phyloP scores from a whole-genome alignment of 768 basidiomycete genomes.

The Gautieria morchelliformis region DNA sequence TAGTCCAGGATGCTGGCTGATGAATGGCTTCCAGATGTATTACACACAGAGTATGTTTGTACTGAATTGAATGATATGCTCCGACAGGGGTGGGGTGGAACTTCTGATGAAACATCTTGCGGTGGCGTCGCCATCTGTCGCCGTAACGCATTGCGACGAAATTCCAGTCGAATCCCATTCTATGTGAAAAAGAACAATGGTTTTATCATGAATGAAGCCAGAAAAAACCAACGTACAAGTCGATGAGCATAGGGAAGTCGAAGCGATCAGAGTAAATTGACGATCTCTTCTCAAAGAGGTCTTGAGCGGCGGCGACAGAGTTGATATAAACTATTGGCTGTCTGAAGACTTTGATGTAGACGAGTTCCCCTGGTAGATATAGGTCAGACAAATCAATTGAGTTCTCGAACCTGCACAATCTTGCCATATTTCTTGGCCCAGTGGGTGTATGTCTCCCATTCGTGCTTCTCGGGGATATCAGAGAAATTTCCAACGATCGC shows the following conservation, averaged over 20 bases:
- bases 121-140: conserved; percentile 24
- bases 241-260: conserved; percentile 12
- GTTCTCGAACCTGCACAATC: background rate
- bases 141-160: conserved; percentile 49
- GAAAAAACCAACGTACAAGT: conserved; percentile 1
- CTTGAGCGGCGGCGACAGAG: conserved; percentile 16
- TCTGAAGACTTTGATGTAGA: too few relatives aligned
- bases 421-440: conserved; percentile 7
- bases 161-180: conserved; percentile 40
- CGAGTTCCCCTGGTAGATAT: conserved; percentile 16
- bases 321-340: too few relatives aligned
- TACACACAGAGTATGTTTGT: conserved; percentile 29
- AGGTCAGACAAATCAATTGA: background rate
- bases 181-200: conserved; percentile 11
- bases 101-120: too few relatives aligned
- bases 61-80: conserved; percentile 35
- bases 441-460: too few relatives aligned
- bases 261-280: conserved; percentile 23
- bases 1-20: background rate
- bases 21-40: background rate
- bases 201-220: background rate
- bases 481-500: conserved; percentile 6
- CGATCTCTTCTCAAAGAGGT: conserved; percentile 22
- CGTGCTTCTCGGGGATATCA: too few relatives aligned
- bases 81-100: conserved; percentile 36